Conservation (phyloP, 345 rosid species). For the Eucalyptus marginata region DNA sequence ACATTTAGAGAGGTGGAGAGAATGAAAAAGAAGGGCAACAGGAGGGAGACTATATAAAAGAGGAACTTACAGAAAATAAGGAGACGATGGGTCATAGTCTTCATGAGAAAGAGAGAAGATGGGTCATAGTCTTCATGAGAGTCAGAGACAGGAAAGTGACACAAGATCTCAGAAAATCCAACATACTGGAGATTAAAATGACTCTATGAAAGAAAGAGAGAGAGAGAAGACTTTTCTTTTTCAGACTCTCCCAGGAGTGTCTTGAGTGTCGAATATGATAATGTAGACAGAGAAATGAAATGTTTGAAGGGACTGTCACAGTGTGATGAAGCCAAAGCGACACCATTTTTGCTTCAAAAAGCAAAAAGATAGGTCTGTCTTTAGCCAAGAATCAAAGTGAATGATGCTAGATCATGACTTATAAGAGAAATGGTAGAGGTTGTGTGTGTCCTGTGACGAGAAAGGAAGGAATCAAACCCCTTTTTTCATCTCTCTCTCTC, state of each 20-base stretch:
- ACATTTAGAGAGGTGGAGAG: neutral
- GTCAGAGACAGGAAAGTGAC: constrained; percentile 58
- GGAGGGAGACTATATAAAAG: neutral
- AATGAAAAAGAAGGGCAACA: neutral
- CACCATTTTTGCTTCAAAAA: neutral
- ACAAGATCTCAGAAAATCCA: constrained; percentile 39
- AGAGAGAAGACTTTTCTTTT: neutral
- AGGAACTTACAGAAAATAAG: neutral
- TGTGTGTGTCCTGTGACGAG: neutral
- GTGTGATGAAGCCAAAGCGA: neutral
- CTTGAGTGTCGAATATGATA: neutral
- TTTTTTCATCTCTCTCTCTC: neutral
- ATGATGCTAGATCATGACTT: neutral
- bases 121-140: constrained; percentile 56
- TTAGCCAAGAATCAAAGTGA: neutral
- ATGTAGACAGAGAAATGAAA: neutral
- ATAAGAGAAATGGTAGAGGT: neutral
- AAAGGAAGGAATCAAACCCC: neutral
- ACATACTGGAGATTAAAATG: neutral
- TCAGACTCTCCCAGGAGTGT: neutral
- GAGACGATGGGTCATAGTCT: neutral
- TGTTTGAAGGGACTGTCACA: neutral
- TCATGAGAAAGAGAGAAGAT: constrained; percentile 8
- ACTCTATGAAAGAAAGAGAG: neutral
- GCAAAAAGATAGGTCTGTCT: neutral